Base-by-base conservation (phyloP, 768 basidiomycete species). In the Boletus barrowsii region DNA sequence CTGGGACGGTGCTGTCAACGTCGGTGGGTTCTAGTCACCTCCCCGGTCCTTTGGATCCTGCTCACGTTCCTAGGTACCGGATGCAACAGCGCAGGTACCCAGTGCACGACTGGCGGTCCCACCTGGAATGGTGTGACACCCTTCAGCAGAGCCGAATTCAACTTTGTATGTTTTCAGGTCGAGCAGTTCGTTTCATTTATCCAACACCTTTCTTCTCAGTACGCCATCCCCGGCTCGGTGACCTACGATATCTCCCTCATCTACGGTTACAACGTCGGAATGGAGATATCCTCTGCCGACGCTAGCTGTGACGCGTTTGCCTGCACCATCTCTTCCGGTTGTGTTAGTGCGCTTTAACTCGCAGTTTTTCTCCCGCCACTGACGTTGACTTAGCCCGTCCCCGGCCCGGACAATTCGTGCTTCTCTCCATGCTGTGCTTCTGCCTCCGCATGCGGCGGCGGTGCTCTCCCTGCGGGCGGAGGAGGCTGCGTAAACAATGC, bases 231-330 rank as follows among this genome's bases (percentile, higher is more conserved):
- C 2, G 68, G 68, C 7, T 41, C 37, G 2, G 68, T 69, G 43
- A 71, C 69, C 42, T 69, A 69, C 24, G 69, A 71, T 30, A 71
- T 71, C 22, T 71, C 68, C 18, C 59, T 69, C 47, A 71, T 69
- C 53, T 71, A 71, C 10, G 69, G 68, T 0, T 69, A 69, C 53
- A 71, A 71, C 13, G 68, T 71, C 18, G 68, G 68, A 29, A 69
- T 69, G 69, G n/a, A 71, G 46, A 71, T 69, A 8, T 71, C 67
- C 18, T 69, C 69, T 0, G 47, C 65, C 2, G 65, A 71, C 42
- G 0, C 8, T 3, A 37, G 52, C 47, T 69, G 68, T n/a, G 69
- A 69, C 15, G 57, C 54, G 11, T 69, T 66, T 26, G 68, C 69
- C 18, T 69, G 69, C 37, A 69, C 62, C 4, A 67, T 69, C 29